Base-by-base conservation (phyloP, 768 basidiomycete species). In the Leccinellum luteum region DNA sequence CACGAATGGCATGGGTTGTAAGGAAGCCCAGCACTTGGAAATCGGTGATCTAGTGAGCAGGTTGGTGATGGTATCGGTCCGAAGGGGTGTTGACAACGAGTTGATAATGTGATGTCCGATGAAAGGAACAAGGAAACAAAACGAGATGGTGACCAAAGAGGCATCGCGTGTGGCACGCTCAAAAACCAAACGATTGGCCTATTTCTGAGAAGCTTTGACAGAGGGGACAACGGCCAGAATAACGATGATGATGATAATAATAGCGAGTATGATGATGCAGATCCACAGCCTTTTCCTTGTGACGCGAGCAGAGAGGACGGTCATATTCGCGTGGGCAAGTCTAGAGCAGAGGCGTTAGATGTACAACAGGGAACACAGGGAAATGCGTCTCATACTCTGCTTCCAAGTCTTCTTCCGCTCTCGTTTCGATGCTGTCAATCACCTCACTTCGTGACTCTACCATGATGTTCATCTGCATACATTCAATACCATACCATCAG, bases 271-370 rank as follows among this genome's bases (percentile, higher is more conserved):
- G 58, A 85, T 69, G 80, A 95, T 95, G 76, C 95, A 98, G 70
- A 96, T 95, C 94, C 94, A 96, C 67, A 94, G 86, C 82, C 96
- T 98, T 75, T 88, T 92, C 58, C 96, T 86, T 21, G 95, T 95
- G 31, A 34, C 83, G 30, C 90, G 82, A 21, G 96, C 96, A 34
- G 89, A 92, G 35, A 74, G 78, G 52, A 98, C 89, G 6, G 94
- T 95, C 67, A 89, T 90, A 49, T 89, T 85, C 1, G 93, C 91
- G 70, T 95, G 90, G 61, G 81, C 77, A 53, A 92, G 74, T 59
- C 94, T 97, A 64, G 7, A 44, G 43, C 14, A 34, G 27, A 48
- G 13, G 45, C 0, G 38, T 25, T 58, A 31, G 38, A 41, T 10
- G n/a, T 14, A 51, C 12, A 15, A 17, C 32, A 15, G 21, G 32